Conservation (phyloP, 768 basidiomycete genomes). For the Lactarius evosmus region DNA sequence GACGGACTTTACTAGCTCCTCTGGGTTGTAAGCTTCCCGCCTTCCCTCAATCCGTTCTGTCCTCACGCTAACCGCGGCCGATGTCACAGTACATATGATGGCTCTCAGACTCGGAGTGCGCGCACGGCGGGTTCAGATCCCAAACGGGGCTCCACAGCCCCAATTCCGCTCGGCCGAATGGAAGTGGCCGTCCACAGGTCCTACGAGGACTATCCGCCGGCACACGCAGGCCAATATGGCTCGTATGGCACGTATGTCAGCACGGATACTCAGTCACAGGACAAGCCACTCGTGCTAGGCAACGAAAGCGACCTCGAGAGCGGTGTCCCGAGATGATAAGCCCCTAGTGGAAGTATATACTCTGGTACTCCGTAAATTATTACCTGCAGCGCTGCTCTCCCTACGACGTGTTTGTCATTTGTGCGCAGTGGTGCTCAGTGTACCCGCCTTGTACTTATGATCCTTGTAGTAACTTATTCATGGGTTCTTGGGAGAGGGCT, state of each 20-base stretch:
- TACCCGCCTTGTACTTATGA: not conserved
- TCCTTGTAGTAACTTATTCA: not conserved
- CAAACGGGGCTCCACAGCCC: not conserved
- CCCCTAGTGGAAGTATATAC: not conserved
- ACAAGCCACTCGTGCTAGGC: not conserved
- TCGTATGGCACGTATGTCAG: not conserved
- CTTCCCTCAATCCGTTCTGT: not conserved
- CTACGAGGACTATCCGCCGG: not conserved
- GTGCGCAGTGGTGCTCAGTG: not conserved
- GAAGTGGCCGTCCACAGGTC: slow-evolving; percentile 7
- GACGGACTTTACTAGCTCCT: not conserved
- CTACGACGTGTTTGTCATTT: not conserved
- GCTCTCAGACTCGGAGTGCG: not conserved
- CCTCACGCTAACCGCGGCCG: not conserved
- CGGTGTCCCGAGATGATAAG: not conserved
- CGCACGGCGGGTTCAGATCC: not conserved
- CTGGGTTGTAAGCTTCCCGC: not conserved
- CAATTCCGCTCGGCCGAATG: slow-evolving; percentile 3
- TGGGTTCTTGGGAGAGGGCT: not conserved
- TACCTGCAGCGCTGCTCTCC: not conserved
- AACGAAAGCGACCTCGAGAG: not conserved
- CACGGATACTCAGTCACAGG: not conserved
- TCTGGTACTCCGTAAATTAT: not conserved
- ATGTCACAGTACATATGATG: not conserved
- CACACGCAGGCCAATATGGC: not conserved